Base-by-base conservation (phyloP, 352 stramenopile species). In the Pythium graminicola region DNA sequence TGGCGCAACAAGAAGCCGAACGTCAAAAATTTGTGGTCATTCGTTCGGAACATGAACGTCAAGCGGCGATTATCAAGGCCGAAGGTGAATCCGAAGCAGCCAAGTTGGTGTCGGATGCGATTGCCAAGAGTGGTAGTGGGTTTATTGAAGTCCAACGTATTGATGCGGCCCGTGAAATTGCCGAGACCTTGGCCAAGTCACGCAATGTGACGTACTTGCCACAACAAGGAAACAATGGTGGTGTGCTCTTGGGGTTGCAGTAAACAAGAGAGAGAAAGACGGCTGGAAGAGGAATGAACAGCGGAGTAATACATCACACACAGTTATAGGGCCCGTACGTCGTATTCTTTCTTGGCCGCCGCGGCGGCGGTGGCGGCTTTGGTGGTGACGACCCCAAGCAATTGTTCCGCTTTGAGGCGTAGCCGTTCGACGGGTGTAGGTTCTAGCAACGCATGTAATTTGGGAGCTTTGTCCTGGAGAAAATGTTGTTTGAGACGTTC, bases 131-230 rank as follows among this genome's bases (percentile, higher is more conserved):
- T 73, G 99, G 99, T 80, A 96, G 96, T 54, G 97, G 93, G 38
- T 99, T 99, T 76, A 96, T 99, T 75, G 95, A 99, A 73, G 77
- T 99, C 57, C 89, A 96, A 76, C 89, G 96, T 54, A 97, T 99
- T 64, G 97, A 99, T 69, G 92, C 97, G 20, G 97, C 97, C 27
- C 98, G 97, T 72, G 96, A 99, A 49, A 99, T 99, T 73, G 96
- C 97, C 44, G 84, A 92, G 51, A 96, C 96, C 57, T 95, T 99
- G 48, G 88, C 90, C 14, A 77, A 74, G 48, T 98, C 87, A 67
- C 82, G 90, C 56, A 99, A 99, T 77, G 97, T 97, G 70, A 88
- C 99, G 9, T 99, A 99, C 76, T 75, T 99, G 62, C 97, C 97
- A 31, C 88, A 91, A 52, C 80, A 95, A 62, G 72, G 78, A 50